Base-by-base conservation (phyloP, 805 yeast species). In the Kodamaea kaohsiungensis region DNA sequence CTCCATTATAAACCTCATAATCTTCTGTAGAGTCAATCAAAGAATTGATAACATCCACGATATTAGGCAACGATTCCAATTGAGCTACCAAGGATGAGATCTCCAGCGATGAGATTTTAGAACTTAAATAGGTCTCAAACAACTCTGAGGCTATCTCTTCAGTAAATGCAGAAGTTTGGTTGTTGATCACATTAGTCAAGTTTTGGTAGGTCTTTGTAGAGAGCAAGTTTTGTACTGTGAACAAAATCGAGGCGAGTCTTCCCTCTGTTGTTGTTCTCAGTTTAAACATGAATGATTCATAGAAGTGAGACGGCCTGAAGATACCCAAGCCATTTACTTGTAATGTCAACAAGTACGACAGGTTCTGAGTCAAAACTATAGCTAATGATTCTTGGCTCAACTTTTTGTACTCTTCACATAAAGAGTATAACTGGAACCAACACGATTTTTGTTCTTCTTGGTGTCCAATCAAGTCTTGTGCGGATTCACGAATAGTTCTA, bases 401-500 rank as follows among this genome's bases (percentile, higher is more conserved):
- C 55, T 81, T 86, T 55, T 79, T 80, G 51, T 88, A 75, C 62
- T 91, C 97, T 53, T 80, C 82, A 64, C 96, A 86, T 22, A 91
- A 73, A 1, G 89, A 78, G 54, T 85, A 87, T 54, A 92, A 80
- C 56, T 86, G 83, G 35, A 80, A 73, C 88, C 96, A 86, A 60
- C 85, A 85, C 30, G 77, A 77, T 48, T 73, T 73, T n/a, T 13
- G n/a, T 33, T 45, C 48, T 19, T 52, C 37, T 17, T 50, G 47
- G 18, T 35, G 38, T 9, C 54, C 54, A 7, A 66, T 56, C 5
- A 71, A 65, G n/a, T 65, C 70, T 10, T 58, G 19, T 57, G 75
- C 50, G 65, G 64, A 40, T 58, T 65, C 53, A 63, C 79, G 60
- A 18, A 69, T 56, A 8, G 63, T 49, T 17, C 52, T 50, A 35